Percentiles rank a stretch among this genome's conserved stretches.
Conservation (phyloP, 2,329 filamentous ascomycete genomes). For the Septoria petroselini region DNA sequence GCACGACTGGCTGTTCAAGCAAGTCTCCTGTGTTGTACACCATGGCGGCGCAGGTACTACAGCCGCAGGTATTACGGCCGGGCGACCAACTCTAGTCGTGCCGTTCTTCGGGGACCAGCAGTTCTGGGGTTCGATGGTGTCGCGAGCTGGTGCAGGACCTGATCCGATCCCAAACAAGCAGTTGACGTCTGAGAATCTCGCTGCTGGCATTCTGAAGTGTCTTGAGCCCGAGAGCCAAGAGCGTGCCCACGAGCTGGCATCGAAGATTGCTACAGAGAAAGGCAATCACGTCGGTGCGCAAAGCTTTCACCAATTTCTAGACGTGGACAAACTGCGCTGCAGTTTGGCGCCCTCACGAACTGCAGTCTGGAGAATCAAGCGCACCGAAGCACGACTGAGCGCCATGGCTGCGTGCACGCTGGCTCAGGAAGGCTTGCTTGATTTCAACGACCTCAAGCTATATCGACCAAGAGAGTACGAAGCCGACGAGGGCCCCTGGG, state of each 20-base stretch:
- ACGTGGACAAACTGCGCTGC: constrained; percentile 66
- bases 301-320: constrained; percentile 52
- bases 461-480: constrained; percentile 65
- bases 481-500: constrained; percentile 72
- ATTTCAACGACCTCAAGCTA: constrained; percentile 70
- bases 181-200: constrained; percentile 46
- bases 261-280: constrained; percentile 44
- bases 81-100: constrained; percentile 53
- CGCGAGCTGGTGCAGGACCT: constrained; percentile 50
- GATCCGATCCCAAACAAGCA: constrained; percentile 47
- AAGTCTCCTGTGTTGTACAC: constrained; percentile 55
- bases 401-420: constrained; percentile 69
- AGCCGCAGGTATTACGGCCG: constrained; percentile 53
- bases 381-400: constrained; percentile 65
- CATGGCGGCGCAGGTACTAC: constrained; percentile 61
- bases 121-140: constrained; percentile 56
- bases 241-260: constrained; percentile 41
- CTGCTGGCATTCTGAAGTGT: constrained; percentile 47
- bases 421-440: constrained; percentile 61
- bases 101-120: constrained; percentile 59
- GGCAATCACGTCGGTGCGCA: constrained; percentile 44
- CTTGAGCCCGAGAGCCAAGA: constrained; percentile 40
- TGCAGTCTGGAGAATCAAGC: constrained; percentile 72
- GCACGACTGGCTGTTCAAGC: constrained; percentile 59
- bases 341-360: constrained; percentile 63